Conservation (phyloP, 768 basidiomycete genomes). For the Auriscalpium vulgare region DNA sequence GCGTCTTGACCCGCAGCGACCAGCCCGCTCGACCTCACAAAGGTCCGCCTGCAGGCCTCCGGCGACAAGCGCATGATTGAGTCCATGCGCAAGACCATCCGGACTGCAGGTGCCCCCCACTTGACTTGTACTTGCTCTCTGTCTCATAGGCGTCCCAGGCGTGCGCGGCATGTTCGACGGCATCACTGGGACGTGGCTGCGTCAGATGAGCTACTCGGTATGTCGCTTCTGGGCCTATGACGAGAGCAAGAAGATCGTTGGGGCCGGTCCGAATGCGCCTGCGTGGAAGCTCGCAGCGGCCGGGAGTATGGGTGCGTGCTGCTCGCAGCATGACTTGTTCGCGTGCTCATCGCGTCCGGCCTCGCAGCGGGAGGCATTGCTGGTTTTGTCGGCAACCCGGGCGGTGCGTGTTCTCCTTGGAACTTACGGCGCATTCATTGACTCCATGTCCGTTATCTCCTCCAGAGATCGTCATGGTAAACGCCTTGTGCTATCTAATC, state of each 20-base stretch:
- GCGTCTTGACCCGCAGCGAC: neutral
- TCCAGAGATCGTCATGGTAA: constrained; percentile 68
- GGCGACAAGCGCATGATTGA: constrained; percentile 88
- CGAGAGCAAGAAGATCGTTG: constrained; percentile 78
- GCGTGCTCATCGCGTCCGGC: neutral
- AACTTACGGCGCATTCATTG: neutral
- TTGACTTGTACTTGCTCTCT: neutral
- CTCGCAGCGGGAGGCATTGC: constrained; percentile 72
- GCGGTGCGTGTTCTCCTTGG: constrained; percentile 36
- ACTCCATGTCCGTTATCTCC: neutral
- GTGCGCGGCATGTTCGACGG: constrained; percentile 76
- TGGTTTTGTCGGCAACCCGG: constrained; percentile 84
- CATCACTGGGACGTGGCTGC: constrained; percentile 80
- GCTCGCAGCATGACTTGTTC: neutral
- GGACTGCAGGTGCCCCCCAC: constrained; percentile 52
- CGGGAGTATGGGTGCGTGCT: constrained; percentile 73
- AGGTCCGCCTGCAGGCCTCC: constrained; percentile 85
- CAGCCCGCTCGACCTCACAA: constrained; percentile 82
- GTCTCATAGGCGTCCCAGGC: constrained; percentile 25
- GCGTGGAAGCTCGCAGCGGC: constrained; percentile 77
- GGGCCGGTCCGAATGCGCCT: constrained; percentile 60
- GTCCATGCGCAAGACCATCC: constrained; percentile 74
- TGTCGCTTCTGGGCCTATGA: constrained; percentile 94
- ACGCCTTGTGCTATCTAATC: neutral
- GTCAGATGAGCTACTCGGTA: constrained; percentile 89